Percentiles rank a stretch among this genome's conserved stretches.
Conservation (phyloP, 257 asterid genomes). For the Cruciata laevipes region DNA sequence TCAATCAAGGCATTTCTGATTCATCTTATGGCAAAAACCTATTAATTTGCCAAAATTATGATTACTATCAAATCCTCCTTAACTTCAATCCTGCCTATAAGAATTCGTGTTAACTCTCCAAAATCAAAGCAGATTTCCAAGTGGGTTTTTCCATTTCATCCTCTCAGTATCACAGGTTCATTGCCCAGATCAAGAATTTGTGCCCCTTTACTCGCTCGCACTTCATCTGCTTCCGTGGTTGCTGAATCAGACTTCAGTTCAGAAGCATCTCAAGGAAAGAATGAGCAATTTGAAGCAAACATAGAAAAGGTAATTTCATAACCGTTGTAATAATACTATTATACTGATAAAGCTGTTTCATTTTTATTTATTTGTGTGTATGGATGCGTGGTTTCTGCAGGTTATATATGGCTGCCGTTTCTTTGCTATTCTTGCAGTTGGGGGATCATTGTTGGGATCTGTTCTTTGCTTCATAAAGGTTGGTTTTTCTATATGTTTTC, state of each 20-base stretch:
- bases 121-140: constrained; percentile 23
- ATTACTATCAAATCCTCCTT: constrained; percentile 27
- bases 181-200: constrained; percentile 5
- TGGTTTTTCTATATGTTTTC: not conserved
- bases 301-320: constrained; percentile 52
- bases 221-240: constrained; percentile 25
- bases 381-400: constrained; percentile 26
- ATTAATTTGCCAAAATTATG: constrained; percentile 22
- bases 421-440: constrained; percentile 86
- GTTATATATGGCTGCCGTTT: constrained; percentile 74
- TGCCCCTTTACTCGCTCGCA: constrained; percentile 6
- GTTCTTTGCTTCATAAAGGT: constrained; percentile 84
- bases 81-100: constrained; percentile 28
- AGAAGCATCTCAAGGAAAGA: constrained; percentile 19
- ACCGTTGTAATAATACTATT: not conserved
- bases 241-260: constrained; percentile 35
- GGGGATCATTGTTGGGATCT: constrained; percentile 82
- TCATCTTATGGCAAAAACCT: constrained; percentile 2
- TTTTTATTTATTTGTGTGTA: not conserved
- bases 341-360: constrained; percentile 43
- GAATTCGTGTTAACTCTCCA: constrained; percentile 17
- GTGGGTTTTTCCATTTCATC: constrained; percentile 28
- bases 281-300: constrained; percentile 36
- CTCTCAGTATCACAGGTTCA: constrained; percentile 11
- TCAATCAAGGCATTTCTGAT: not conserved